These are phyloP conservation scores for Fusarium sp. DNA, from an alignment of 2,329 filamentous ascomycete genomes.

Conservation along the genomic window DNA sequence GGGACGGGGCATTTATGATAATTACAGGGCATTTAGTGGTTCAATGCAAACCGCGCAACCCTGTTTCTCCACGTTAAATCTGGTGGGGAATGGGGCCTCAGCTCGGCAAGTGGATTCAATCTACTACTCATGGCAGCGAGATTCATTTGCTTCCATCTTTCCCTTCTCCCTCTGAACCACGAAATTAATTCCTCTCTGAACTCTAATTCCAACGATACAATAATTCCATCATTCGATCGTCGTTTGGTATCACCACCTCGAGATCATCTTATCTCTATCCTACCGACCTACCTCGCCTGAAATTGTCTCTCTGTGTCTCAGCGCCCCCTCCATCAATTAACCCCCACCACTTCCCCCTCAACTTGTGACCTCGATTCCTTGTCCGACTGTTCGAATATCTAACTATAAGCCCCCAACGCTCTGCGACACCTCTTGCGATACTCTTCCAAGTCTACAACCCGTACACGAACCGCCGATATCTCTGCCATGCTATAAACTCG, in stretches of 20 bases:
- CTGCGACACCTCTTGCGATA: neutral
- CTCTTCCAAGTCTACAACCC: neutral
- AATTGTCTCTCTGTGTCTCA: slow-evolving; percentile 28
- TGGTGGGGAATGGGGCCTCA: slow-evolving; percentile 30
- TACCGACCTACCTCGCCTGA: neutral
- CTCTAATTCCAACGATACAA: slow-evolving; percentile 8
- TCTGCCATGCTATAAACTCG: slow-evolving; percentile 36
- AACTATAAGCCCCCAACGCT: neutral
- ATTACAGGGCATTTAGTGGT: slow-evolving; percentile 28
- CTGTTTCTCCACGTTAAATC: slow-evolving; percentile 36
- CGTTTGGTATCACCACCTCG: neutral
- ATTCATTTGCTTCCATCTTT: too few species aligned
- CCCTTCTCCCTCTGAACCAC: slow-evolving; percentile 22
- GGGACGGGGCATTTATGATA: neutral
- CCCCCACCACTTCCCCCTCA: slow-evolving; percentile 33
- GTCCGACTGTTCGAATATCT: slow-evolving; percentile 20
- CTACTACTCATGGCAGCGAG: too few species aligned
- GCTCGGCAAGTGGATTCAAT: slow-evolving; percentile 34
- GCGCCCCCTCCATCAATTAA: slow-evolving; percentile 22
- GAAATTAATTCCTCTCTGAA: slow-evolving; percentile 35
- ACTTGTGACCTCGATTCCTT: slow-evolving; percentile 36
- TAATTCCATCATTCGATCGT: slow-evolving; percentile 13
- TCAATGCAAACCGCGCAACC: neutral
- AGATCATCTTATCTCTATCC: neutral
- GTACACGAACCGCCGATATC: neutral